Base-by-base conservation (phyloP, 2,329 filamentous ascomycete genomes). In the Myriosclerotinia curreyana region DNA sequence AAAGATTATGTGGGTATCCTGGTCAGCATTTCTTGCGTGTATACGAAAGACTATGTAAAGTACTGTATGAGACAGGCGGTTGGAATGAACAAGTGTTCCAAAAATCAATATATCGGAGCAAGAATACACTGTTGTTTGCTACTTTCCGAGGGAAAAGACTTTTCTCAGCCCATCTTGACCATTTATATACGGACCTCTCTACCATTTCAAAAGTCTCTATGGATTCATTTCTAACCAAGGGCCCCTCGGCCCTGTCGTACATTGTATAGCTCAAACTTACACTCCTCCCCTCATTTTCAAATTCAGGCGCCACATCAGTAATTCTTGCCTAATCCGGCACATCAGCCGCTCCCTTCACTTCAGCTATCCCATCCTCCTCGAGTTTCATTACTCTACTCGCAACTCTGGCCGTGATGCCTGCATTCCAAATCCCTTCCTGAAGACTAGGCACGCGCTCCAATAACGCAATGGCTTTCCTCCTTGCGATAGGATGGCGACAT, bases 361-460 rank as follows among this genome's bases (percentile, higher is more conserved):
- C 40, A 5, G 42, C 42, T 36, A 67, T 25, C 1, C 62, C 61
- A 5, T 38, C 42, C 38, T 66, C 66, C 9, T 67, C 61, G 22
- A 67, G 60, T 34, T 61, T 31, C 31, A 68, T 50, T n/a, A 66
- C n/a, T 28, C 51, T 44, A 34, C 64, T 65, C 5, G 58, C 64
- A 28, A 60, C 56, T 55, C 48, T 64, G 8, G 62, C 65, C 5
- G 63, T 51, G 28, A 64, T 36, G 15, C 49, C n/a, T 22, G 40
- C 52, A 48, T 89, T 85, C 86, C 86, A 88, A 78, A 88, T 85
- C 36, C 83, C 85, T 74, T 89, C 86, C 54, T 85, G 79, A n/a
- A 86, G 78, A 15, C 83, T 80, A 68, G 82, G 84, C 68, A 80
- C 83, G 55, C 78, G 77, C 59, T 62, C 51, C 20, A 89, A 74